Base-by-base conservation (phyloP, 805 yeast genomes). In the Wickerhamiella slavikovae region DNA sequence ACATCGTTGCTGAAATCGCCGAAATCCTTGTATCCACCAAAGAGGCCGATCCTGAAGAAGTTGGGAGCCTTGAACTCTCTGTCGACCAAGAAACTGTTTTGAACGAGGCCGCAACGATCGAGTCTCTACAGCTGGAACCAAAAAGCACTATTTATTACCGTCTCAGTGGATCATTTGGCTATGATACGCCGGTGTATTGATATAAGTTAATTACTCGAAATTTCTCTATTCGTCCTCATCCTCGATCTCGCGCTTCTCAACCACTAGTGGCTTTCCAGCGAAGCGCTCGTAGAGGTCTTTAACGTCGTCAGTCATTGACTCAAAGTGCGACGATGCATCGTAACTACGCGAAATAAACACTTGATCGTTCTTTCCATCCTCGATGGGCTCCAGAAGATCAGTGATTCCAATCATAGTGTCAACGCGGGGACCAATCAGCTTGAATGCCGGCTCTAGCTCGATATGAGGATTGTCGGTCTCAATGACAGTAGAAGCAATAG, bases 291-390 rank as follows among this genome's bases (percentile, higher is more conserved):
- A 89, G 31, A 89, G 65, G 52, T 85, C 94, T 55, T 80, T 82
- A 42, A 89, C 92, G 52, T 89, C 96, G 51, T 89, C 96, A 23
- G 98, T 89, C 44, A 93, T 77, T 25, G 83, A 60, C 55, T 89
- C 98, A 50, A 89, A 89, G 56, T 89, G 98, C 7, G 94, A 80
- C 7, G 92, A 65, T 1, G 96, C 75, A 51, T 89, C 98, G 51
- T 82, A 89, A 35, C 92, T 76, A 57, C 67, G 76, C 22, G 95
- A 80, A 34, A 89, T 62, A 54, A 56, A 89, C 29, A 89, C 69
- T 33, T 74, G 69, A 51, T 76, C 83, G 36, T 64, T 58, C 12
- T 73, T 58, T 8, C 98, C 98, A 48, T 80, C 92, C 22, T 67
- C 75, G 9, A 58, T 48, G 10, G 98, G 96, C 52, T 77, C 94